Evolutionary conservation across 2,329 filamentous ascomycete genomes (phyloP), one percentile per base, ranked within the genome.

Genomic region (Trichophyton benhamiae): DNA sequence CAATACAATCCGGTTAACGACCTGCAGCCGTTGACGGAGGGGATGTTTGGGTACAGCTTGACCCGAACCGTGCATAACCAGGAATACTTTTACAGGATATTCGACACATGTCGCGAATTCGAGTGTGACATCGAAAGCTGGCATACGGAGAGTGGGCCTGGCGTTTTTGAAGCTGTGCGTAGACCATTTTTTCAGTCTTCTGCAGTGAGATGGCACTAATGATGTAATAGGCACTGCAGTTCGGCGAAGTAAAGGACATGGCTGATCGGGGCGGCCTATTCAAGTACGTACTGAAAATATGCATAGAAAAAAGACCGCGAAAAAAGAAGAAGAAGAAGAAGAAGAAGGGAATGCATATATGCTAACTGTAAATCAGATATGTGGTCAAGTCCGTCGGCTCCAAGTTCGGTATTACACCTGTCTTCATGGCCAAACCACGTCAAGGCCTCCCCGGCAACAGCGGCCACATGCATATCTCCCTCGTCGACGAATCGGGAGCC

Each of bases 401-500:
- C 61, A 87, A 89, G 70, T 89, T 91, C 72, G 90, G 89, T 66
- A 95, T 99, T 71, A 96, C 90, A 0, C 94, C 94, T 0, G 95
- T 89, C 75, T 99, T 99, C 79, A 99, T 99, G 94, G 94, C 94
- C 15, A 99, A 99, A 75, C 94, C 94, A 2, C 86, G 88, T 66
- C 83, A 95, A 68, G 91, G 91, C 0, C 79, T 97, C 0, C 94
- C 94, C 0, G 94, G 94, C 55, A 97, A 97, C 78, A 94, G 88
- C 65, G 94, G 94, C 0, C 94, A 99, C 72, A 92, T 96, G 81
- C 94, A 99, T 73, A 80, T 97, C 64, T 97, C 92, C 0, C 79
- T 99, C 8, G 86, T 92, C 17, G 88, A 92, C 70, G 80, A 82
- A 65, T 77, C 83, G n/a, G 88, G 89, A 63, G 87, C 87, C 72